Percentiles rank a stretch among this genome's conserved stretches.
phyloP scores from a whole-genome alignment of 2,329 filamentous ascomycete genomes.

The Pseudogymnoascus sp. region DNA sequence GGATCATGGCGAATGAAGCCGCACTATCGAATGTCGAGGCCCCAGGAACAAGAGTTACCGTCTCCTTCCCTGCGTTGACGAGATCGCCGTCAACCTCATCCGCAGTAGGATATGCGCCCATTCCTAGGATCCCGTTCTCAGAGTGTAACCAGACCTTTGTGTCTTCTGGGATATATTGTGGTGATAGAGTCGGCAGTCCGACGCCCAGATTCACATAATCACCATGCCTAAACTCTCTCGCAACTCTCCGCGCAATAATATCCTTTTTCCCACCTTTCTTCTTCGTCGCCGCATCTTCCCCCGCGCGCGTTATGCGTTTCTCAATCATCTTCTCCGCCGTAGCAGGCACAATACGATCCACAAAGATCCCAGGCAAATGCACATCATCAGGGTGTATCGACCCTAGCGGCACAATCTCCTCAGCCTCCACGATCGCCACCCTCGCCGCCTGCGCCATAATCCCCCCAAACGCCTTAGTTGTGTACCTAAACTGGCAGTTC shows the following conservation, averaged over 20 bases:
- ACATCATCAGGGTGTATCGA: conserved; percentile 68
- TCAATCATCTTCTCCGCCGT: conserved; percentile 69
- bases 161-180: conserved; percentile 62
- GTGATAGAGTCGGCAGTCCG: conserved; percentile 80
- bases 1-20: conserved; percentile 84
- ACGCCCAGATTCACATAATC: conserved; percentile 75
- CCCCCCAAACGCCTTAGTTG: conserved; percentile 67
- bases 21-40: conserved; percentile 72
- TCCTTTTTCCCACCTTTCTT: conserved; percentile 49
- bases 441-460: conserved; percentile 78
- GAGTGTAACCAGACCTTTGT: conserved; percentile 77
- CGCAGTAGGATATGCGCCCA: conserved; percentile 71
- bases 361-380: conserved; percentile 75
- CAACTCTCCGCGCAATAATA: conserved; percentile 69
- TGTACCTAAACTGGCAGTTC: conserved; percentile 75
- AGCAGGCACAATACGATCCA: conserved; percentile 72
- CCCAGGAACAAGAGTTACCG: conserved; percentile 71
- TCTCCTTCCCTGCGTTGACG: conserved; percentile 85
- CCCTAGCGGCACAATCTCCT: conserved; percentile 72
- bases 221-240: conserved; percentile 74
- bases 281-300: conserved; percentile 34
- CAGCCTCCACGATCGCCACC: conserved; percentile 75
- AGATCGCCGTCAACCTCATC: conserved; percentile 68
- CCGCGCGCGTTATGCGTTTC: conserved; percentile 52
- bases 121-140: conserved; percentile 79